Percentiles rank a stretch among this genome's conserved stretches.
These are phyloP conservation scores for Fusarium pseudograminearum DNA, from an alignment of 2,329 filamentous ascomycete species.

Conservation along the genomic window DNA sequence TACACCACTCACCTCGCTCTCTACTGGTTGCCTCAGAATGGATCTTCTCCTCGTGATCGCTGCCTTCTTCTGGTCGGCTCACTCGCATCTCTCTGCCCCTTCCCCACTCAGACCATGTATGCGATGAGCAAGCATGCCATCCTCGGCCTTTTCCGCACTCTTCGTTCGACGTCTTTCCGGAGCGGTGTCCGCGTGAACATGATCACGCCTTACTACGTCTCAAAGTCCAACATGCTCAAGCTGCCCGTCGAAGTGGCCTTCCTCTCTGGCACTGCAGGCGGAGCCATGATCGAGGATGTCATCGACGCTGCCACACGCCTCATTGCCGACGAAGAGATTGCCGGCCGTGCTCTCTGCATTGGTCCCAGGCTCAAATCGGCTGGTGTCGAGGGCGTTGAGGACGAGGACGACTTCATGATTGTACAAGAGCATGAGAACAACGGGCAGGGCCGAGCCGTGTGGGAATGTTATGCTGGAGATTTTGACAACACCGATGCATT, in stretches of 20 bases:
- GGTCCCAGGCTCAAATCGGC: slow-evolving; percentile 62
- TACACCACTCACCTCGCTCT: slow-evolving; percentile 75
- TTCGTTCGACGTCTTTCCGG: slow-evolving; percentile 61
- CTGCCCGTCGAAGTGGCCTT: slow-evolving; percentile 59
- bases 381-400: slow-evolving; percentile 50
- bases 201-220: slow-evolving; percentile 74
- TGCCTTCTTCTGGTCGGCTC: slow-evolving; percentile 74
- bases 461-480: slow-evolving; percentile 72
- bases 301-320: slow-evolving; percentile 73
- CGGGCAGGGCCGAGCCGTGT: slow-evolving; percentile 61
- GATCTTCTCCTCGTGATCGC: slow-evolving; percentile 57
- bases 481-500: slow-evolving; percentile 69
- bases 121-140: slow-evolving; percentile 74
- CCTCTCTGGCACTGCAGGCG: slow-evolving; percentile 64
- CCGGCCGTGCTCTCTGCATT: slow-evolving; percentile 68
- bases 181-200: slow-evolving; percentile 72
- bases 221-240: slow-evolving; percentile 68
- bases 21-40: slow-evolving; percentile 53
- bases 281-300: slow-evolving; percentile 68
- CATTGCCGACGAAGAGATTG: slow-evolving; percentile 67
- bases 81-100: slow-evolving; percentile 65
- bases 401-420: slow-evolving; percentile 42
- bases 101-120: slow-evolving; percentile 65
- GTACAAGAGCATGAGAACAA: slow-evolving; percentile 53
- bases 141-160: slow-evolving; percentile 70